Conservation (phyloP, 257 asterid genomes). For the Lavandula angustifolia region DNA sequence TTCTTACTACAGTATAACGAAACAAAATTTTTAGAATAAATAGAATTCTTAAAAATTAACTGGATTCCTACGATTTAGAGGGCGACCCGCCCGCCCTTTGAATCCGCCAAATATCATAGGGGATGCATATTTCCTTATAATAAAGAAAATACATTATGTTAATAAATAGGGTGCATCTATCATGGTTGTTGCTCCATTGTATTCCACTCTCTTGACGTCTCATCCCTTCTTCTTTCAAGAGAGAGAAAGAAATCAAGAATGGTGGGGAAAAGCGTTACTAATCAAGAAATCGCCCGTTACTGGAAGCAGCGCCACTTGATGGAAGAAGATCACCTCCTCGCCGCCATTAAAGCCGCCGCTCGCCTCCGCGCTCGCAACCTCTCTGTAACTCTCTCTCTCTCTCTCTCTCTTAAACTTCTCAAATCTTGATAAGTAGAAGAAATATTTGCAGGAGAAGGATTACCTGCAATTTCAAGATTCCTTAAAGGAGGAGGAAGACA, state of each 20-base stretch:
- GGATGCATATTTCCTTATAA: no score
- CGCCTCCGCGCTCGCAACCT: constrained; percentile 46
- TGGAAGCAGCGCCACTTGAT: constrained; percentile 53
- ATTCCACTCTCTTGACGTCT: not conserved
- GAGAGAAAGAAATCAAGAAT: constrained; percentile 8
- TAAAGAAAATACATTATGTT: no score
- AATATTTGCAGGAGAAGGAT: constrained; percentile 39
- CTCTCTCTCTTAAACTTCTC: not conserved
- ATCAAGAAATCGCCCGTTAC: constrained; percentile 52
- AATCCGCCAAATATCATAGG: no score
- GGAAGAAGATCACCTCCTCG: constrained; percentile 65
- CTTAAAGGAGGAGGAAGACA: constrained; percentile 32
- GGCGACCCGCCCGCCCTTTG: no score
- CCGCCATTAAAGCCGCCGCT: constrained; percentile 70
- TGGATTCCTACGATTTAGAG: no score
- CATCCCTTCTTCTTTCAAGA: constrained; percentile 19
- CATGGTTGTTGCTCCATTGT: no score
- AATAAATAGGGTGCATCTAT: no score
- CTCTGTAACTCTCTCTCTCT: constrained; percentile 39
- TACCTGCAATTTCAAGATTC: constrained; percentile 41
- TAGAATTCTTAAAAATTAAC: no score
- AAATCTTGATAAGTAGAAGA: no score
- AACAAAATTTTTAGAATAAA: no score
- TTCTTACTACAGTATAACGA: no score
- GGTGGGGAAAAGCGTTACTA: constrained; percentile 44